Base-by-base conservation (phyloP, 257 asterid genomes). In the Lithospermum erythrorhizon region DNA sequence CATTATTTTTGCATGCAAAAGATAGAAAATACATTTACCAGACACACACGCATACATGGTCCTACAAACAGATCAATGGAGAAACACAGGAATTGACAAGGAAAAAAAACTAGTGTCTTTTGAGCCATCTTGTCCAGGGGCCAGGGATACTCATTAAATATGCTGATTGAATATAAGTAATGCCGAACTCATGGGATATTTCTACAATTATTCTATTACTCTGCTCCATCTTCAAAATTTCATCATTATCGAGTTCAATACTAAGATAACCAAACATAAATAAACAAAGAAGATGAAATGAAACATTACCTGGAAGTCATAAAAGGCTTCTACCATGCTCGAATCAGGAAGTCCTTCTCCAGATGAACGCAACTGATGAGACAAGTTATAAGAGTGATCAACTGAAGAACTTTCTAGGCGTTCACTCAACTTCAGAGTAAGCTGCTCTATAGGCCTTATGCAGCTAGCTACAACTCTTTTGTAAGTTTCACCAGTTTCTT, bases 401-500 rank as follows among this genome's bases (percentile, higher is more conserved):
- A 66, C 76, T 37, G 82, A 76, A 73, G 90, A 80, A 73, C 85
- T 71, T 70, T 84, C 94, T 22, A 83, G 78, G 70, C 76, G 77
- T 80, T 76, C 97, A 67, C 78, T 73, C 22, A 89, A 68, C 56
- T 80, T 82, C 72, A 59, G 68, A 59, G 86, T 72, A 41, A 93
- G 77, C 78, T 81, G 78, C 63, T 93, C 89, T 71, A 93, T 67
- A 55, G 98, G 96, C 66, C 63, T 72, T 73, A 86, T 55, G 81
- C 96, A 84, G 23, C 78, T 81, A 63, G 77, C 69, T 64, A 89
- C 69, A 59, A 89, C 95, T 72, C 94, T 79, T 78, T 66, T 84
- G 78, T 86, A 93, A 14, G 95, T 93, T 71, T 82, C 96, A 6
- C 96, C 96, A 37, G 85, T 84, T 75, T 93, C 97, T 73, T 93